phyloP scores from a whole-genome alignment of 108 stramenopile species.

The Cyclotella sp. region DNA sequence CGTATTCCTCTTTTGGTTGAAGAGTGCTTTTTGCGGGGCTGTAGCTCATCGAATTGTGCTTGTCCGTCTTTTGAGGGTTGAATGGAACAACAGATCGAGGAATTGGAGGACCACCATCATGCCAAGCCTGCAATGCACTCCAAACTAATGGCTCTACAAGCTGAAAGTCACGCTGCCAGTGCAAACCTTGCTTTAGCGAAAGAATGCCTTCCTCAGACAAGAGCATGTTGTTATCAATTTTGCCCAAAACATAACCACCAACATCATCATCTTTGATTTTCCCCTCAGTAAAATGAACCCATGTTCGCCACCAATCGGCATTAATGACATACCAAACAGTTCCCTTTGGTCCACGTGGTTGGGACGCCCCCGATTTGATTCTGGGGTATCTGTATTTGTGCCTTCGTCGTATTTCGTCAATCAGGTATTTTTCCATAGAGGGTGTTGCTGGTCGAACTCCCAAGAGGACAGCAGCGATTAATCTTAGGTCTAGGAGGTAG shows the following conservation, averaged over 20 bases:
- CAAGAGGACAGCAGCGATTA: constrained; percentile 81
- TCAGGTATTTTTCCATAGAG: constrained; percentile 61
- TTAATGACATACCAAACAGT: constrained; percentile 89
- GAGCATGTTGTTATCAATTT: constrained; percentile 77
- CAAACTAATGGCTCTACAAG: constrained; percentile 83
- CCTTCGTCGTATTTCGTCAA: constrained; percentile 74
- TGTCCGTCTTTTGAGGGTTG: constrained; percentile 33
- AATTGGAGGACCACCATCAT: constrained; percentile 92
- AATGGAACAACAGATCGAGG: constrained; percentile 80
- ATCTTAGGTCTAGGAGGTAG: constrained; percentile 70
- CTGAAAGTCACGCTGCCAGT: constrained; percentile 84
- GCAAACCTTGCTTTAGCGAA: constrained; percentile 69
- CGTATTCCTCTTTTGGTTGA: constrained; percentile 62
- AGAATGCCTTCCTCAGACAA: constrained; percentile 79
- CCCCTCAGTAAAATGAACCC: constrained; percentile 60
- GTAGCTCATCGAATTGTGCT: constrained; percentile 35
- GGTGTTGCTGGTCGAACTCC: constrained; percentile 79
- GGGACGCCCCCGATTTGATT: constrained; percentile 44
- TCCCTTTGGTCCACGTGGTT: constrained; percentile 79
- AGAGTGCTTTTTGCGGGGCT: constrained; percentile 28
- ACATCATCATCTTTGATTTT: constrained; percentile 53
- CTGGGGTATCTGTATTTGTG: constrained; percentile 78
- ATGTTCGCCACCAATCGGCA: constrained; percentile 69
- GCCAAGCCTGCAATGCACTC: constrained; percentile 90
- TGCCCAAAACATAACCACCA: constrained; percentile 36